These are phyloP conservation scores for Triticum turgidum DNA, from an alignment of 176 grass and related monocot species.

Conservation along the genomic window DNA sequence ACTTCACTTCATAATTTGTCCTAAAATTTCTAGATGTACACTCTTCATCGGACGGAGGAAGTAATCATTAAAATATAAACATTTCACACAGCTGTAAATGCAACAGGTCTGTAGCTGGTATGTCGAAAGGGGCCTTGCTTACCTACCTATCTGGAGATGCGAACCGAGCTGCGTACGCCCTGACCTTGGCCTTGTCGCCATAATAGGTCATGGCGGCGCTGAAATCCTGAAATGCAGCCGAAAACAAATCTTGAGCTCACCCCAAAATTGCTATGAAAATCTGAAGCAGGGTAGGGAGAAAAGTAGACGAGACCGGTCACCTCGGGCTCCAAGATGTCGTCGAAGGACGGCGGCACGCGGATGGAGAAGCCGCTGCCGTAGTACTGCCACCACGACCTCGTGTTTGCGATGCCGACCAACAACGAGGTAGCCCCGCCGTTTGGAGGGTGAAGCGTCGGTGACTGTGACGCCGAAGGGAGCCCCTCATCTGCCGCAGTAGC, in stretches of 20 bases:
- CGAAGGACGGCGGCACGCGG: conserved; percentile 82
- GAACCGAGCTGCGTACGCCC: conserved; percentile 81
- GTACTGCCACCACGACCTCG: conserved; percentile 84
- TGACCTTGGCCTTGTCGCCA: conserved; percentile 83
- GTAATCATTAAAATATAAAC: not conserved
- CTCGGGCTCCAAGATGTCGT: conserved; percentile 96
- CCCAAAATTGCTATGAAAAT: not conserved
- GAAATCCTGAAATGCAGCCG: conserved; percentile 51
- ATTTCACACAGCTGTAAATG: not conserved
- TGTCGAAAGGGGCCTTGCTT: conserved; percentile 18
- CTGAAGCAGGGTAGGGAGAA: not conserved
- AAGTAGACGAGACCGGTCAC: conserved; percentile 12
- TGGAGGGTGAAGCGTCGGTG: not conserved
- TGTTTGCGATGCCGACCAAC: conserved; percentile 75
- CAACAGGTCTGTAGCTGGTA: not conserved
- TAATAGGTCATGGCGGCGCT: conserved; percentile 74
- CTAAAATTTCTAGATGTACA: too few relatives aligned
- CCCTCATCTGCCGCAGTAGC: conserved; percentile 34
- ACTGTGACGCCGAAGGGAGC: conserved; percentile 1
- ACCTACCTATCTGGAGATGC: conserved; percentile 86
- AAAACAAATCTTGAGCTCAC: not conserved
- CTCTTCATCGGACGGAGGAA: too few relatives aligned
- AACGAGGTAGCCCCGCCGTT: not conserved
- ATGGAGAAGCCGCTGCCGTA: conserved; percentile 93
- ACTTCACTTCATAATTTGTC: too few relatives aligned